Evolutionary conservation across 2,329 filamentous ascomycete species (phyloP), one percentile per base, ranked within the genome.

Genomic region (Emericellopsis atlantica): DNA sequence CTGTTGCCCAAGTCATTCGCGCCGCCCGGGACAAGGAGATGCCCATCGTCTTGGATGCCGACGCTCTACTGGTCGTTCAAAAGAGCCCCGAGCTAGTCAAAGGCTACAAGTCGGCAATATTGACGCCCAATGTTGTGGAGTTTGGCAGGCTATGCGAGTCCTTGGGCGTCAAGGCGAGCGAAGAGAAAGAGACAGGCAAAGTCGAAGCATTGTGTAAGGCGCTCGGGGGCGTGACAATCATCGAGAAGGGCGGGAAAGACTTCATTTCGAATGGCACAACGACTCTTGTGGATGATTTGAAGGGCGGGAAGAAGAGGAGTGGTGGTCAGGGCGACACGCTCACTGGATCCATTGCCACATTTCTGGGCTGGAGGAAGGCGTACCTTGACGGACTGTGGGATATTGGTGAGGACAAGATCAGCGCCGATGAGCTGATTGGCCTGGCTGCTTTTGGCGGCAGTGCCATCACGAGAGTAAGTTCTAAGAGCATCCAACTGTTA

Each of bases 311-410:
- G 58, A 98, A 98, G 74, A 72, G 92, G 48, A 90, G 85, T 43
- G 92, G 90, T 37, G 92, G 92, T 0, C 92, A 98, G 63, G 92
- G 92, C 2, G 92, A 98, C 62, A 96, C 92, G 4, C 66, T 98
- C 48, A 96, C 92, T 0, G 92, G 92, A 2, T 80, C 80, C 29
- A 66, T 98, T 48, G 92, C 84, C 2, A 96, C 92, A 4, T 78
- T 98, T 49, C 62, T 96, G 47, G 89, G 78, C 2, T 98, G 90
- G 80, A 73, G 90, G 45, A 81, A 80, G 57, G 87, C 87, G 18
- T 98, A 98, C 59, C 68, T 87, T 41, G 84, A 95, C 43, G 70
- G 72, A 23, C 60, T 95, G 4, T 96, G 90, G 90, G 70, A 76
- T 45, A 61, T 67, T 14, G 66, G 69, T 32, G 61, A 51, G 51